A percentile compares a stretch with the other conserved stretches of the same genome.
These are phyloP conservation scores for Populus nigra DNA, from an alignment of 345 rosid species.

Conservation along the genomic window DNA sequence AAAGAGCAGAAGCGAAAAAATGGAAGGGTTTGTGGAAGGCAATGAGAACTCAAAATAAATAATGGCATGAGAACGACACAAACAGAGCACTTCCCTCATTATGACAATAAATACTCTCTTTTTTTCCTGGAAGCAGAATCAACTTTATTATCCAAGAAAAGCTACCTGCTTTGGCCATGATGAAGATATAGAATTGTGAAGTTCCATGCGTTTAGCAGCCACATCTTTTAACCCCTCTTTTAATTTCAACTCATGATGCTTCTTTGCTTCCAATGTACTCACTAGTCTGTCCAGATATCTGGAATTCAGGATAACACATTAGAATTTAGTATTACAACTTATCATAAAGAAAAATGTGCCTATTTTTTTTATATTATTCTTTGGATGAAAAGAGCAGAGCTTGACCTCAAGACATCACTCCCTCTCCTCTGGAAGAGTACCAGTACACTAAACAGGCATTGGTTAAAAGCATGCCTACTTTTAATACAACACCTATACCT, in stretches of 20 bases:
- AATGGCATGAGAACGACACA: not conserved
- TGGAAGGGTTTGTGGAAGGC: not conserved
- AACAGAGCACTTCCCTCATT: not conserved
- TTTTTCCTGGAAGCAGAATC: not conserved
- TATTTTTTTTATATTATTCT: too few relatives aligned
- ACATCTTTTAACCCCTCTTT: constrained; percentile 80
- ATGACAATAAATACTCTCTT: not conserved
- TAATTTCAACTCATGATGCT: constrained; percentile 72
- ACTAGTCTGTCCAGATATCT: constrained; percentile 91
- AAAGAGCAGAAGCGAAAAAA: not conserved
- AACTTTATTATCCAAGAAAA: not conserved
- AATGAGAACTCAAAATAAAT: not conserved
- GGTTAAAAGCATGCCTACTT: not conserved
- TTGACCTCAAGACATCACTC: too few relatives aligned
- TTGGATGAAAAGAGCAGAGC: too few relatives aligned
- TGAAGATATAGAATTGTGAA: constrained; percentile 79
- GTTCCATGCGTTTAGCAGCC: constrained; percentile 80
- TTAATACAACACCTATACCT: not conserved
- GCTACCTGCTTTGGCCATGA: constrained; percentile 94
- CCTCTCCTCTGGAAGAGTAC: too few relatives aligned
- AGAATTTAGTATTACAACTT: not conserved
- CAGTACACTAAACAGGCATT: too few relatives aligned
- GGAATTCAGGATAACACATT: constrained; percentile 22
- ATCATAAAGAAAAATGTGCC: not conserved
- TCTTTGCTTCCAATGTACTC: constrained; percentile 76